These are phyloP conservation scores for Mycena sp. DNA, from an alignment of 1,284 basidiomycete genomes.

Conservation along the genomic window DNA sequence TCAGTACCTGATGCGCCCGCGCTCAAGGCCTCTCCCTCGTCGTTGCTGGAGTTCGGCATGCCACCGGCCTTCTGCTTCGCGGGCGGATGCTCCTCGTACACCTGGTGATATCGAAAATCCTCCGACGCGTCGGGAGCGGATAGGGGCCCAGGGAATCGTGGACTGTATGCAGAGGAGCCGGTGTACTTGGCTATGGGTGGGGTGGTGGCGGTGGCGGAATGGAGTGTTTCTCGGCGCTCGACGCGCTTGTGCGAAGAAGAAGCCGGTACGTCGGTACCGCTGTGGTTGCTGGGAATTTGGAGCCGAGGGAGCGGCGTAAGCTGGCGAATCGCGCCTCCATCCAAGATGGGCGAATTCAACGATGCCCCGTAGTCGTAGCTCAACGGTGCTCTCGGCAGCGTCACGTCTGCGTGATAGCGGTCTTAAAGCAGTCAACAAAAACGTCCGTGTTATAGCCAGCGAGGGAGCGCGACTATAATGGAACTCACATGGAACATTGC, in stretches of 20 bases:
- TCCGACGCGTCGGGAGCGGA: constrained; percentile 14
- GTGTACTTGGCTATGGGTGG: not conserved
- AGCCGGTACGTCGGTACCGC: not conserved
- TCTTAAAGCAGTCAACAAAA: constrained; percentile 13
- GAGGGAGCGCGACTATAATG: too few species aligned
- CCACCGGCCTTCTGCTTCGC: not conserved
- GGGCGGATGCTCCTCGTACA: constrained; percentile 2
- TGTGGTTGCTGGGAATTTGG: constrained; percentile 3
- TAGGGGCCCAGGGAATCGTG: constrained; percentile 6
- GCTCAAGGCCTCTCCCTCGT: not conserved
- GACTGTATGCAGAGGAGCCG: not conserved
- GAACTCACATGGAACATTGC: constrained; percentile 18
- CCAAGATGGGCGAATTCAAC: not conserved
- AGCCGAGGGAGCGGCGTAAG: constrained; percentile 8
- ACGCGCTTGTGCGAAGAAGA: not conserved
- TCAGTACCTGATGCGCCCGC: not conserved
- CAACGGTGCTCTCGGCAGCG: not conserved
- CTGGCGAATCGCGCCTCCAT: constrained; percentile 11
- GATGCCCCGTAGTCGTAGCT: not conserved
- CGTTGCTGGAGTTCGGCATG: not conserved
- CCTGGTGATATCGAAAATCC: constrained; percentile 10
- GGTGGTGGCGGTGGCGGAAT: constrained; percentile 2
- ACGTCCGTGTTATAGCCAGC: constrained; percentile 11
- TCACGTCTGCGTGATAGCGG: constrained; percentile 14
- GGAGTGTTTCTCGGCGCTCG: not conserved